phyloP scores from a whole-genome alignment of 768 basidiomycete species.

The Boletellus emodensis region DNA sequence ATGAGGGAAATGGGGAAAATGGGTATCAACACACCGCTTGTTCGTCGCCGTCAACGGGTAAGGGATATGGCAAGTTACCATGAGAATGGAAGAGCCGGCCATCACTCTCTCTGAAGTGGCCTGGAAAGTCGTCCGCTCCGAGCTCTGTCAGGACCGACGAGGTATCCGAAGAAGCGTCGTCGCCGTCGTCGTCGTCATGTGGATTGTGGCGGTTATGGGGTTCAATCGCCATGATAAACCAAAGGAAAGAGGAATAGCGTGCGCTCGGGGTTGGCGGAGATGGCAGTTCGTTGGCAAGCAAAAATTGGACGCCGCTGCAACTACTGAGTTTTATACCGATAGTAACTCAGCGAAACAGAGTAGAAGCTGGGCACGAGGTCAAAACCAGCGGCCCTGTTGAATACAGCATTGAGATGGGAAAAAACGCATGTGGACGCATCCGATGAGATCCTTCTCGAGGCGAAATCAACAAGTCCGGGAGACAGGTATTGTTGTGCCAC shows the following conservation, averaged over 20 bases:
- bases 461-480: constrained; percentile 9
- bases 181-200: constrained; percentile 30
- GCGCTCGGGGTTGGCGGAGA: constrained; percentile 24
- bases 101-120: constrained; percentile 54
- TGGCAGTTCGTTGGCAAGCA: constrained; percentile 36
- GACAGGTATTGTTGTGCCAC: constrained; percentile 7
- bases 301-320: constrained; percentile 37
- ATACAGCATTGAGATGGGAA: constrained; percentile 21
- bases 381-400: constrained; percentile 32
- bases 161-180: constrained; percentile 39
- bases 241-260: constrained; percentile 9
- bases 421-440: constrained; percentile 13
- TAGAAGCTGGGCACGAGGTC: constrained; percentile 36
- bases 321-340: constrained; percentile 38
- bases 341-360: constrained; percentile 39
- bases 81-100: too few relatives aligned
- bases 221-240: constrained; percentile 28
- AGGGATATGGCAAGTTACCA: constrained; percentile 59
- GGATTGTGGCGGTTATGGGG: constrained; percentile 20
- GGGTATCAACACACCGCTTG: constrained; percentile 48
- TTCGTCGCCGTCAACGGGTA: constrained; percentile 70
- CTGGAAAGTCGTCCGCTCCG: constrained; percentile 49
- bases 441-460: constrained; percentile 15
- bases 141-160: constrained; percentile 47
- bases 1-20: background rate